Evolutionary conservation across 768 basidiomycete genomes (phyloP), one percentile per base, ranked within the genome.

Genomic region (Hericium coralloides): DNA sequence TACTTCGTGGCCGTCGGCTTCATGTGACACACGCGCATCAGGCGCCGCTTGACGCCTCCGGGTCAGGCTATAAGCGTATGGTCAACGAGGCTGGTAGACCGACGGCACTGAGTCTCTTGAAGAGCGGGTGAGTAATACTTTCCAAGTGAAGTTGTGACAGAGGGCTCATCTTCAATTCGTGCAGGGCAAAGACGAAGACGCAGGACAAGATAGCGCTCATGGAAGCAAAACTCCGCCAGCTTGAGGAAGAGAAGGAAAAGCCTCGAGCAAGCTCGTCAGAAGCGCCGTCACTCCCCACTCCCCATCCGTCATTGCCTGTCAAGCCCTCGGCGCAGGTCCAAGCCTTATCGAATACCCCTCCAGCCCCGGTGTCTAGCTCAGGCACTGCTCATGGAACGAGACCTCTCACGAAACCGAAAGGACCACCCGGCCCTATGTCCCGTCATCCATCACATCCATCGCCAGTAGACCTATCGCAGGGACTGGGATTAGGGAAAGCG

Each of bases 11-110:
- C 0, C 81, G 94, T 48, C 94, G 90, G 67, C 74, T 98, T 47
- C 79, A 87, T 17, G 92, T 98, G n/a, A 95, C 94, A 1, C 85
- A 83, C 67, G 95, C 95, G 1, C 87, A 94, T 57, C 91, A 95
- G 68, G 94, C 85, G 5, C 86, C 84, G 0, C 64, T 63, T 51
- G 65, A 74, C 31, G 64, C 73, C 25, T 67, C 63, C 15, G 62
- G 68, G 36, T 23, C 58, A 20, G 49, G 53, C 22, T 69, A 70
- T 41, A 63, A 78, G 23, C 76, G 72, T 63, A 69, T 70, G 36
- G 72, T 79, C 69, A 74, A 73, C 66, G 91, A 92, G 41, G 69
- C 75, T 0, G 75, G 79, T 10, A 79, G 83, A 45, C 90, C 92
- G 5, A 98, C 95, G 1, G 86, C 93, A 6, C 73, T 99, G 45